Base-by-base conservation (phyloP, 1,139 yeast species). In the Blastobotrys aristatus region DNA sequence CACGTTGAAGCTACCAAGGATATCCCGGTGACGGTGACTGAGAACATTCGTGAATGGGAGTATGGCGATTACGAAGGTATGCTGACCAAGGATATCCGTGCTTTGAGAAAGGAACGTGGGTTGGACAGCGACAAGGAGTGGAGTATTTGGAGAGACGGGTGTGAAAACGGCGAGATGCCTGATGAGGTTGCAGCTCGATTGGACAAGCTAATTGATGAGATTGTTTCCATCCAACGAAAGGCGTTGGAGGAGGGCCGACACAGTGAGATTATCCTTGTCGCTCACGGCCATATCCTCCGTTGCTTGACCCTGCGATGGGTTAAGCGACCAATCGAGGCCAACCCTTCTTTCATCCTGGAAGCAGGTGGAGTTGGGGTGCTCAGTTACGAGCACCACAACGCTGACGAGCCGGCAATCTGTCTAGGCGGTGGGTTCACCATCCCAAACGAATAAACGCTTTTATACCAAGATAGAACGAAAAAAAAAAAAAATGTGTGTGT, bases 341-440 rank as follows among this genome's bases (percentile, higher is more conserved):
- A 89, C 64, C 96, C 96, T 2, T 79, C 82, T 54, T 80, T 88
- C 63, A 72, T 90, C 67, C 72, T 90, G 58, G 97, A 90, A 63
- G 96, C 97, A 26, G 97, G 97, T 56, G 97, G 96, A 43, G 88
- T 88, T 30, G 96, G 97, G 49, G 95, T 88, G 2, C 73, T 90
- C 63, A 82, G 94, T 58, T 90, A 90, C 65, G 95, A 87, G 60
- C 97, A 90, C 63, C 80, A 84, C 62, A 82, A 76, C 63, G 75
- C 86, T 51, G 75, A 82, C 35, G 97, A 90, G 67, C 97, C 97
- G 2, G 96, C 97, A 0, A 66, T 90, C 51, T 78, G 74, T 47
- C 73, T 90, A 50, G 86, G 73, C 3, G 69, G 70, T 47, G 92
- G 95, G 0, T 88, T 87, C 37, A 18, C 13, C 24, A 44, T n/a